Evolutionary conservation across 805 yeast species (phyloP), one percentile per base, ranked within the genome.

Genomic region (Lipomyces spencermartinsiae): DNA sequence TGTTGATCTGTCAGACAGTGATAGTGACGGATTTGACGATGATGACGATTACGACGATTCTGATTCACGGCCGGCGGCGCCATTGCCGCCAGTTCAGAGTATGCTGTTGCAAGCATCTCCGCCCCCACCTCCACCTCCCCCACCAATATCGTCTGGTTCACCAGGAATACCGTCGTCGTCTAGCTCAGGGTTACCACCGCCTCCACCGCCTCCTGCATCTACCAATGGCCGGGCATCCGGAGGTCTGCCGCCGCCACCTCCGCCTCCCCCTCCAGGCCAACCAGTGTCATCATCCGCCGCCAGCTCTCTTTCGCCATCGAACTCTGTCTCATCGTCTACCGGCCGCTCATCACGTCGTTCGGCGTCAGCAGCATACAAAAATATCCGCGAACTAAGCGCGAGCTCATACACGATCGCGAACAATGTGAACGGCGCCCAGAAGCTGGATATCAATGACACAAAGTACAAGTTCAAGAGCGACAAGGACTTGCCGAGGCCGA

Each of bases 401-500:
- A 86, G 89, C 74, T 83, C 89, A 0, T 89, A 88, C 75, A 89
- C 92, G 0, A 87, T 89, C 65, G 49, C 49, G 33, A 65, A 64
- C n/a, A 39, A 29, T 9, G 46, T 33, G 9, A 61, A 39, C 67
- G 74, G 68, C 61, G 64, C 72, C 6, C 29, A 78, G 56, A 66
- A 75, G 61, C 71, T 87, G 2, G 80, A 78, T 3, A 90, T 92
- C 61, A 92, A 91, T 73, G 95, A 91, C 76, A 78, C 82, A n/a
- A 81, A 93, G 73, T 93, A 89, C 81, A 85, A 83, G 71, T 93
- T 92, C 82, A 76, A 81, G 2, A 91, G 91, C 76, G 83, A 85
- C 19, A 78, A 80, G 56, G 89, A 92, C 31, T 81, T 95, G 58
- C 98, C 99, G 0, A 87, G 87, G 73, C 98, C 99, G n/a, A 83